Evolutionary conservation across 257 asterid species (phyloP).

Genomic region (Solanum lycopersicoides): DNA sequence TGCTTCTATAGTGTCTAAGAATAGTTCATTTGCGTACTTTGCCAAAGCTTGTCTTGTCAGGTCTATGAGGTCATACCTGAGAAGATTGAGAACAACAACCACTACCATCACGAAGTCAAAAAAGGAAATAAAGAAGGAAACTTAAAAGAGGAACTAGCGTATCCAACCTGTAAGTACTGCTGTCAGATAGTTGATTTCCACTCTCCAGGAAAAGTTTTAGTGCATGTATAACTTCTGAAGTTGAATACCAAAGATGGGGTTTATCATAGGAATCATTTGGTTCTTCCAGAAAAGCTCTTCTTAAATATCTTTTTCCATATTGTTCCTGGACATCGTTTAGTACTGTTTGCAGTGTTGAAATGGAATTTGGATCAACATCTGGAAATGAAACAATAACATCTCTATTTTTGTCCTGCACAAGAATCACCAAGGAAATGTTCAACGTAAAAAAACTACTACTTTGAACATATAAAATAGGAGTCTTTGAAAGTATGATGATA

Average conservation of each 20-base stretch:
- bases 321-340: background rate
- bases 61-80: constrained; percentile 74
- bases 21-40: constrained; percentile 58
- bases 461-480: background rate
- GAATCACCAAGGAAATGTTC: background rate
- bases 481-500: background rate
- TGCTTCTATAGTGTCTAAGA: constrained; percentile 42
- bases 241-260: constrained; percentile 79
- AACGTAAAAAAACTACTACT: background rate
- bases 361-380: constrained; percentile 55
- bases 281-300: constrained; percentile 33
- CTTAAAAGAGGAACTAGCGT: background rate
- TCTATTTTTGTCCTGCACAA: constrained; percentile 75
- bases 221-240: constrained; percentile 55
- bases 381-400: constrained; percentile 76
- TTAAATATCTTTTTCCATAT: constrained; percentile 1
- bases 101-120: background rate
- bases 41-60: constrained; percentile 73
- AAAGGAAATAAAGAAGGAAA: background rate
- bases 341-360: constrained; percentile 23
- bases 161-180: constrained; percentile 54
- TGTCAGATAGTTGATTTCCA: constrained; percentile 59
- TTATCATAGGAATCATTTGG: constrained; percentile 37
- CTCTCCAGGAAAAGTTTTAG: constrained; percentile 44
- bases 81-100: background rate